Evolutionary conservation across 768 basidiomycete genomes (phyloP), one percentile per base, ranked within the genome.

Genomic region (Daedaleopsis sinensis): DNA sequence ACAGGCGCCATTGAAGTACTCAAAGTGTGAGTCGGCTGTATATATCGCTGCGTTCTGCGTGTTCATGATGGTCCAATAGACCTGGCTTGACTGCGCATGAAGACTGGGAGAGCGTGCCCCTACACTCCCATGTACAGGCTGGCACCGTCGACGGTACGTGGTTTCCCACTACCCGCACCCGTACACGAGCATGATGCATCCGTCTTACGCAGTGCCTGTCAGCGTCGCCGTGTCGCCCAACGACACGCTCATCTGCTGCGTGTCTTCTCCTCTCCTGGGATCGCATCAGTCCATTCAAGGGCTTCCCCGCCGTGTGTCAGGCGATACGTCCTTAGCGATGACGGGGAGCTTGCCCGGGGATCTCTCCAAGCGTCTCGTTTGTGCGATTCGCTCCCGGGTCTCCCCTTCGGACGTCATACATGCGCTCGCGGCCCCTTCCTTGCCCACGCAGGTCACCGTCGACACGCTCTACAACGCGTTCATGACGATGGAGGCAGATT

Each of bases 371-470:
- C 62, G 63, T 1, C 70, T 80, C 27, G 65, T 73, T 4, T 66
- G 70, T 16, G 81, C 87, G 13, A 76, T 90, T 49, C 76, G 82
- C 32, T 79, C 82, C 2, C 79, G 82, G 49, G 77, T 73, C 58
- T 80, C 83, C n/a, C 76, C 85, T 35, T 74, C 82, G 11, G 91
- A 93, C 67, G 72, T 91, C 38, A 77, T 81, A 21, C 87, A 88
- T 67, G 64, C 78, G 24, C 76, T 93, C 36, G 77, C 84, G 8
- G 70, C 73, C 32, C 74, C 80, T 18, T 70, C 78, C 2, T 71
- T 78, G 6, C 65, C 82, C 0, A 64, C 80, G 36, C 67, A 77
- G 16, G 77, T 79, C n/a, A 74, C 83, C 9, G 73, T 77, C 44
- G 78, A 81, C 39, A 76, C 80, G 11, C 65, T 93, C 39, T 78